Evolutionary conservation across 169 alveolate genomes (phyloP).

Genomic region (Cyclospora cayetanensis): DNA sequence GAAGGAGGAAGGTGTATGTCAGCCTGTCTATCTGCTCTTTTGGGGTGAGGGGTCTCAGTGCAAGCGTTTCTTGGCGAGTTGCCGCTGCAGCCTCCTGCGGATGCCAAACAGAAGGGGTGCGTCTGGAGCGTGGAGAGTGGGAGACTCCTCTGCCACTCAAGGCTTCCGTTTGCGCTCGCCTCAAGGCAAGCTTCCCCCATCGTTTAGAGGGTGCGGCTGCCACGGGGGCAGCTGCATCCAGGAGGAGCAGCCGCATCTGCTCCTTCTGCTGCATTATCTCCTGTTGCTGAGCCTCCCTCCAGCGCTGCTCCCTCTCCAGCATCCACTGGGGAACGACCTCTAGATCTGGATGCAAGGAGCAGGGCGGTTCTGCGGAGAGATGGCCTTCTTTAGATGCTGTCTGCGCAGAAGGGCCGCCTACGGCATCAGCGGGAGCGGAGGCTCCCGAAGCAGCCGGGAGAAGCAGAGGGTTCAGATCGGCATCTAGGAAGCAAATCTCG

Average conservation of each 20-base stretch:
- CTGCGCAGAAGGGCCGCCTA: not conserved
- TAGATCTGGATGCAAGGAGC: conserved; percentile 61
- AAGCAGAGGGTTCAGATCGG: conserved; percentile 75
- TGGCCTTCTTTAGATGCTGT: not conserved
- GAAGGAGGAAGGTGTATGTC: conserved; percentile 59
- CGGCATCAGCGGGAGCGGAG: conserved; percentile 38
- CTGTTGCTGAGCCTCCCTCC: conserved; percentile 29
- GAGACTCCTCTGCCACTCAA: not conserved
- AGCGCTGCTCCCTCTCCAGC: conserved; percentile 44
- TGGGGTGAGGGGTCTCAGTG: not conserved
- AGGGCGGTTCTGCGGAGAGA: not conserved
- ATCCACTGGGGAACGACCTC: conserved; percentile 44
- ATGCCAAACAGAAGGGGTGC: not conserved
- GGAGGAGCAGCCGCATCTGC: conserved; percentile 39
- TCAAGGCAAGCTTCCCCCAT: not conserved
- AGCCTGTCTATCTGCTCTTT: conserved; percentile 18
- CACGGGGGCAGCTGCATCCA: conserved; percentile 17
- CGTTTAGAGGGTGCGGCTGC: not conserved
- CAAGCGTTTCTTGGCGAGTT: not conserved
- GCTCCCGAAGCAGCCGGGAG: conserved; percentile 74
- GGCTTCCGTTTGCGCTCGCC: conserved; percentile 3
- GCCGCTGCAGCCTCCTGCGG: not conserved
- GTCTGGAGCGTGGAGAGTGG: not conserved
- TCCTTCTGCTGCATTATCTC: conserved; percentile 47
- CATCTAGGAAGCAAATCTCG: conserved; percentile 82